Base-by-base conservation (phyloP, 306 rosid species). In the Cajanus cajan region DNA sequence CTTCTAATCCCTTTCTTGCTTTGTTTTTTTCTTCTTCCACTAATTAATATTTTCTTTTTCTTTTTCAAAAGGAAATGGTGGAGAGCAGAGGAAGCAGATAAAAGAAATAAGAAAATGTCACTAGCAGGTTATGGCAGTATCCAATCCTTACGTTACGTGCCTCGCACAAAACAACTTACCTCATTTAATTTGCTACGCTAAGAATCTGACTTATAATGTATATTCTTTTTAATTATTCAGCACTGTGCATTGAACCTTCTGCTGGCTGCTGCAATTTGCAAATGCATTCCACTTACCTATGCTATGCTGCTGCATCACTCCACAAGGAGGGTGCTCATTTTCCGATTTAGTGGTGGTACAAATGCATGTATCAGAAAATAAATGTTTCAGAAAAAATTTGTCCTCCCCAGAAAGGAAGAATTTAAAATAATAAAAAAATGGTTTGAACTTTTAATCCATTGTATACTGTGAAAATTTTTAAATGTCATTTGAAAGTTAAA, bases 91-190 rank as follows among this genome's bases (percentile, higher is more conserved):
- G 18, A 72, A 40, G 18, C 65, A 67, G 39, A 41, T 77, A 71
- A 0, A 36, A 66, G 3, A 28, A 28, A 69, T 61, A 19, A 4
- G 0, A 52, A 58, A 25, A 76, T 68, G 77, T 16, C 14, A 39
- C 62, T 52, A 62, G 39, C 62, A 84, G 80, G 89, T 69, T 39
- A 70, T 77, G 64, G 84, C 61, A 73, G 81, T 77, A 84, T 82
- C 79, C 78, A 68, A 81, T 73, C 61, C 65, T 72, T 34, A 64
- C 66, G n/a, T 88, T 83, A 81, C 94, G 90, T 88, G 92, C 86
- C 81, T 88, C 90, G 67, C 92, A 90, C 90, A 83, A 66, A 81
- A 84, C 74, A 82, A 11, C 55, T 70, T 62, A 44, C 77, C 85
- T 69, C 66, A 48, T 72, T 85, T 69, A 34, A 37, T 86, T 84